Percentiles rank a stretch among this genome's conserved stretches.
Evolutionary conservation across 257 asterid species (phyloP).

Genomic region (Nicotiana knightiana): DNA sequence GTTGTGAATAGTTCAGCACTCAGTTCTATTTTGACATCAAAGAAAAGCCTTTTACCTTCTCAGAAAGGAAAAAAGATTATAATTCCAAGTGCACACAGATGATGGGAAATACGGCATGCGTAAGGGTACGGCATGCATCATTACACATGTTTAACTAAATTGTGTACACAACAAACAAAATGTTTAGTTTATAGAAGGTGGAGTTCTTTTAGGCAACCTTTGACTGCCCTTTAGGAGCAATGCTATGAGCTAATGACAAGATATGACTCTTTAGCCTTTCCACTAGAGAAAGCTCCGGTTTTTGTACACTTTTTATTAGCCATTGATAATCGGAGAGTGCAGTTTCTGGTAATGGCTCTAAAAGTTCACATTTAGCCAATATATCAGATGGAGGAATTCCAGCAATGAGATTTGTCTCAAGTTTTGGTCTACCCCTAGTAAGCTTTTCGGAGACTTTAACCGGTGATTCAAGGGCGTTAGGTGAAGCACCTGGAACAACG

Average conservation of each 20-base stretch:
- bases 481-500: slow-evolving; percentile 70
- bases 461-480: slow-evolving; percentile 39
- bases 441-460: slow-evolving; percentile 23
- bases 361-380: slow-evolving; percentile 59
- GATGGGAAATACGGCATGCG: neutral
- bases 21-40: neutral
- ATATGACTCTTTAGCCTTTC: slow-evolving; percentile 23
- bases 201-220: slow-evolving; percentile 23
- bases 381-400: slow-evolving; percentile 70
- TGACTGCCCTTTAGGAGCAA: slow-evolving; percentile 29
- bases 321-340: slow-evolving; percentile 58
- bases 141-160: neutral
- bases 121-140: neutral
- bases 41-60: neutral
- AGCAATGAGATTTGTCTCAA: slow-evolving; percentile 62
- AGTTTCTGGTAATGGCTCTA: slow-evolving; percentile 72
- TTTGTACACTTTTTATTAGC: slow-evolving; percentile 43
- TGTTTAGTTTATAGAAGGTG: neutral
- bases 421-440: slow-evolving; percentile 48
- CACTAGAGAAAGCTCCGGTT: slow-evolving; percentile 25
- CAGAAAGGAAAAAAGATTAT: too few relatives aligned
- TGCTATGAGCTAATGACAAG: slow-evolving; percentile 14
- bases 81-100: neutral
- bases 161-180: neutral
- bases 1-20: neutral